Evolutionary conservation across 306 rosid species (phyloP).

Genomic region (Malus orientalis): DNA sequence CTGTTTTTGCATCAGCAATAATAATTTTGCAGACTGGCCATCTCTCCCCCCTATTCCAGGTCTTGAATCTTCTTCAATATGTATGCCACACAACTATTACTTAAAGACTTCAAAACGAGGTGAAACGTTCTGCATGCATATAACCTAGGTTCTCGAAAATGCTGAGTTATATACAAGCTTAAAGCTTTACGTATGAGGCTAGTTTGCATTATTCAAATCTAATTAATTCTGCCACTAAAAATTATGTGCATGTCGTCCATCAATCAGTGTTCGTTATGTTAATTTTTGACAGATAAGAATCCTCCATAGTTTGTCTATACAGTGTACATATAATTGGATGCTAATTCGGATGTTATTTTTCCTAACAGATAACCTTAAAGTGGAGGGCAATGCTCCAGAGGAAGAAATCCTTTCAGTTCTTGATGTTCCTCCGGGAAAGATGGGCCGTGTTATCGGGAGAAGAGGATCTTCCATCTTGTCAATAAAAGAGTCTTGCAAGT

Average conservation of each 20-base stretch:
- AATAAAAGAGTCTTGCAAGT: conserved; percentile 87
- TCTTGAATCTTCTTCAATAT: conserved; percentile 6
- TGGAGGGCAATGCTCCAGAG: conserved; percentile 50
- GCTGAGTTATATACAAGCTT: neutral
- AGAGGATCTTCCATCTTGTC: conserved; percentile 70
- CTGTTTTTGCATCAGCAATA: conserved; percentile 67
- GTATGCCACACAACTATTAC: neutral
- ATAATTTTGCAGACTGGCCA: conserved; percentile 72
- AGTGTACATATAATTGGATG: neutral
- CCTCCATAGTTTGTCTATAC: neutral
- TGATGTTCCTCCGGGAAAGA: conserved; percentile 78
- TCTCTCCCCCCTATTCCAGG: conserved; percentile 87
- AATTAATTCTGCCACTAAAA: neutral
- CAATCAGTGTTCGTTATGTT: neutral
- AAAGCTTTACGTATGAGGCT: neutral
- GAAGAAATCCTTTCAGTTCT: conserved; percentile 93
- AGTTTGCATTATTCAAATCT: neutral
- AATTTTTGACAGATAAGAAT: neutral
- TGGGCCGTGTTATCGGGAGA: conserved; percentile 87
- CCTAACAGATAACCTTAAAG: conserved; percentile 40
- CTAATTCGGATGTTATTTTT: conserved; percentile 16
- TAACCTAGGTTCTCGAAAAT: neutral
- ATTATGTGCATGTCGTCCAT: neutral
- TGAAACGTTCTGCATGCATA: conserved; percentile 5
- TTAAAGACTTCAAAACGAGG: neutral